These are phyloP conservation scores for Arxiozyma telluris DNA, from an alignment of 1,139 yeast genomes.

Conservation along the genomic window DNA sequence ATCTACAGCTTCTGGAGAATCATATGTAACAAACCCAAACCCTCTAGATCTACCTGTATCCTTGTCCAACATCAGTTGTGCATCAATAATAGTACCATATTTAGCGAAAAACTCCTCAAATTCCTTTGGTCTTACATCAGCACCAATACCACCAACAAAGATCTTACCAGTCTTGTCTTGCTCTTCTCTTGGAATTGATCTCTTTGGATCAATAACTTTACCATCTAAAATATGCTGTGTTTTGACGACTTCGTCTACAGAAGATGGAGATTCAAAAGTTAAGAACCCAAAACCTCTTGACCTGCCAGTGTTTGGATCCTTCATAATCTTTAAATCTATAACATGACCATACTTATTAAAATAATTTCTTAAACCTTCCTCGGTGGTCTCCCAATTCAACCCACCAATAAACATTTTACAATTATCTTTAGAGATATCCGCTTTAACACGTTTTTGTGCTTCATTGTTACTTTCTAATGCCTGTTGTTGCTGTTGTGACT, in stretches of 20 bases:
- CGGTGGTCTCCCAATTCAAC: constrained; percentile 96
- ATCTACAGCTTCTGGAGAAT: constrained; percentile 92
- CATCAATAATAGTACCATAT: constrained; percentile 91
- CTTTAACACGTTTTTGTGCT: constrained; percentile 25
- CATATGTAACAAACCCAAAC: constrained; percentile 94
- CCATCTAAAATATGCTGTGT: constrained; percentile 92
- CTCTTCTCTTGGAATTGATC: constrained; percentile 97
- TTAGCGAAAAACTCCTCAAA: constrained; percentile 81
- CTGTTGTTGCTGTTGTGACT: constrained; percentile 32
- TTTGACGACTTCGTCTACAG: constrained; percentile 82
- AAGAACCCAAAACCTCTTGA: constrained; percentile 96
- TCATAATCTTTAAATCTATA: constrained; percentile 85
- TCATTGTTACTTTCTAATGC: constrained; percentile 14
- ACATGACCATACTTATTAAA: constrained; percentile 89
- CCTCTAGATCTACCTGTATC: constrained; percentile 98
- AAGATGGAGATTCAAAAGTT: constrained; percentile 71
- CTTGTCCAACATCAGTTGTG: constrained; percentile 95
- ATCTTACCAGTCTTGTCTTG: constrained; percentile 97
- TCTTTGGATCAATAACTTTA: constrained; percentile 92
- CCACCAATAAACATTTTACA: constrained; percentile 99
- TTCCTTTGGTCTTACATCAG: constrained; percentile 88
- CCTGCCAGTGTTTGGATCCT: constrained; percentile 80
- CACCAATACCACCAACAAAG: constrained; percentile 96
- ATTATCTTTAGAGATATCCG: constrained; percentile 42
- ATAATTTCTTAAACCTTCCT: constrained; percentile 69